Evolutionary conservation across 352 stramenopile species (phyloP), one percentile per base, ranked within the genome.

Genomic region (Phytophthora hibernalis): DNA sequence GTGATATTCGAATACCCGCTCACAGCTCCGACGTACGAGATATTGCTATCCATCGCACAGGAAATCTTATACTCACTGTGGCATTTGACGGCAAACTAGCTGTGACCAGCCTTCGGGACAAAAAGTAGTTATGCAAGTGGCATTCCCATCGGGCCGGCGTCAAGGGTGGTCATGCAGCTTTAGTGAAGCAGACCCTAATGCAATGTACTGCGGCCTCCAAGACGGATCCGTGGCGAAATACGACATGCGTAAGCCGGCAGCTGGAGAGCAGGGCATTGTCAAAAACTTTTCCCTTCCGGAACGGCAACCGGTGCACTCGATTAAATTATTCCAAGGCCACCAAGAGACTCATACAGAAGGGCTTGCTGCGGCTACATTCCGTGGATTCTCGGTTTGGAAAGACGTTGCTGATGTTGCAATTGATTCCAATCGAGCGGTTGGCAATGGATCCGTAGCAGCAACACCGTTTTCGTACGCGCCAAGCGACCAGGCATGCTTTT

Each of bases 71-170:
- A 20, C 42, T 91, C 0, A 85, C 80, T 4, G 73, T 87, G 16
- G 79, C 80, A 8, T 91, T 91, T 42, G 82, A 93, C 63, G 77
- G 72, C 2, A 87, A 87, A 47, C 65, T 89, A 16, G 73, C 65
- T 8, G 59, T 93, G 40, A 83, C 81, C 1, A 79, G 67, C 67
- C 63, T 88, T 13, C 45, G 59, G 16, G 70, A 82, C 16, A 49
- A 86, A 30, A 83, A 66, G 68, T 83, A n/a, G 65, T 72, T 42
- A 45, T 85, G 30, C 61, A 83, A 45, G 71, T 77, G 15, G 38
- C 59, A 5, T 62, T 91, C 16, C 77, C 82, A 2, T 38, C 67
- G 8, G 58, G 48, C 0, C 76, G 72, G 21, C 78, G 74, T 10
- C 80, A 86, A 51, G 85, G 80, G 16, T 90, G 82, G 82, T 86